Base-by-base conservation (phyloP, 2,329 filamentous ascomycete genomes). In the Sphaerostilbella broomeana region DNA sequence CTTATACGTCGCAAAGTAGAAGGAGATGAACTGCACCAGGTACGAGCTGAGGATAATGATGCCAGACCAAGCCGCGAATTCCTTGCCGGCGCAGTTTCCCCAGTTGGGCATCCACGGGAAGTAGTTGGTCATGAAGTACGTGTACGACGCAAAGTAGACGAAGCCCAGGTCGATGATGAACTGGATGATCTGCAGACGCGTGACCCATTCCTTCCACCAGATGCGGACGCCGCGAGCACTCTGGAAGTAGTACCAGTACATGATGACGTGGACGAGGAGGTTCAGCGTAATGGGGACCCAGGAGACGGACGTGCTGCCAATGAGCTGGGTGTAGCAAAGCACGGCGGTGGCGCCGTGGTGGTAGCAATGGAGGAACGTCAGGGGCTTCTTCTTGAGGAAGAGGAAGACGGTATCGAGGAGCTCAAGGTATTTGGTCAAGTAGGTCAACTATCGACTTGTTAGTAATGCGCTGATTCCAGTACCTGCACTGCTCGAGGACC, bases 241-340 rank as follows among this genome's bases (percentile, higher is more conserved):
- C 70, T 94, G 86, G 77, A 94, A 94, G 75, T 94, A 94, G 76
- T 94, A 94, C 86, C 86, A 92, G 79, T 94, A 94, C 86, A 94
- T 94, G 58, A 92, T 81, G 40, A 94, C 86, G 65, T 94, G 86
- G 38, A 94, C 86, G 46, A 75, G 75, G 59, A 94, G 67, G 72
- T 94, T 94, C 51, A 94, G 76, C 26, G 77, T 80, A 59, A 94
- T 94, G 41, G 80, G 77, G 34, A 89, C 82, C 86, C 86, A 94
- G 47, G 85, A 89, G 34, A 94, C 85, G 16, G 86, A 73, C 17
- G 86, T 94, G 60, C 82, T 73, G 48, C 86, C 86, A 53, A 90
- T 79, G 44, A 94, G 77, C 68, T 92, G 86, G 36, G 84, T 89
- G 72, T 88, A 94, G 79, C 86, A 92, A 52, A 94, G 81, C 46